Base-by-base conservation (phyloP, 2,329 filamentous ascomycete genomes). In the Monosporascus ibericus region DNA sequence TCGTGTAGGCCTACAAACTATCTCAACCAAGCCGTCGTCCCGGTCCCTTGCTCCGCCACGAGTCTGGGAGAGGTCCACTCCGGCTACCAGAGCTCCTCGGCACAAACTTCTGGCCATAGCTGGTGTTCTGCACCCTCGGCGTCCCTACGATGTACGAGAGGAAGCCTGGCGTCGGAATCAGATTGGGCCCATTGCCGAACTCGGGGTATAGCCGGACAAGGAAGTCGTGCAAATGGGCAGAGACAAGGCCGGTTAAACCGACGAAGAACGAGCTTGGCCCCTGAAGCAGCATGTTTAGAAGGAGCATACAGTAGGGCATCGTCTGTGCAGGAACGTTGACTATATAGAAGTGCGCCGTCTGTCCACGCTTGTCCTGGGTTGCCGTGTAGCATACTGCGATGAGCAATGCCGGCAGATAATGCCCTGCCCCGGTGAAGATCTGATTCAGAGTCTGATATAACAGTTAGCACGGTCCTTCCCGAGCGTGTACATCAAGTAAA, bases 221-320 rank as follows among this genome's bases (percentile, higher is more conserved):
- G 65, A 97, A 99, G 67, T 97, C 89, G 70, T 90, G 95, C 20
- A 94, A 65, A 68, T 99, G 94, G 5, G 92, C 92, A 14, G 92
- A 89, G 44, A 95, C 58, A 11, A 99, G 77, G n/a, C 94, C 94
- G 36, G 82, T 88, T 5, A 83, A 69, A 64, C 95, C 85, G 4
- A 85, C 63, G 52, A 88, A 65, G 11, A 88, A 79, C 18, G 71
- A 72, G 3, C 69, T 60, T 37, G 77, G 76, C 11, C 86, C 85
- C 5, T 72, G 76, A 65, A 88, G 81, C 50, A 97, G 73, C 22
- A 95, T 77, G 11, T 86, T 87, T 62, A 90, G 73, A 17, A 84
- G 69, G 44, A 97, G 80, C 79, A 95, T 88, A 58, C 86, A 86
- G 66, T 85, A 88, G 3, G 94, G 94, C 30, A 94, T 76, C 64